Evolutionary conservation across 345 rosid genomes (phyloP), one percentile per base, ranked within the genome.

Genomic region (Gossypium bickii): DNA sequence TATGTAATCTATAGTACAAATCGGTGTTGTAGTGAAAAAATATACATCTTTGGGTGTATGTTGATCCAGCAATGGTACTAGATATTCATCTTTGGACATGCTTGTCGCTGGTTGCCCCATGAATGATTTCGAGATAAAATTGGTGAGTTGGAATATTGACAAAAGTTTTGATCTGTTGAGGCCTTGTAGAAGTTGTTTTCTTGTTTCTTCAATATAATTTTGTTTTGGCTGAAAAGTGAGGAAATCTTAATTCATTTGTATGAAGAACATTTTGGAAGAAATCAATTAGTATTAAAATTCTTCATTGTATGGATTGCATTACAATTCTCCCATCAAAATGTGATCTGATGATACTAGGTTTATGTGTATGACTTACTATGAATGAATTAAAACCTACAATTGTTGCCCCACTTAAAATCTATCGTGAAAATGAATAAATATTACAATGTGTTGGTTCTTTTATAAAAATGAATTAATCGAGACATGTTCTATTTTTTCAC

Each of bases 111-210:
- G 41, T 34, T 34, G 52, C 60, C 44, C 44, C 47, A 38, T 56
- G 20, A 75, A 18, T 65, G 82, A 44, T 60, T 47, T 29, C 75
- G 75, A 76, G 83, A 71, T 70, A 66, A 60, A 60, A 71, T 0
- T 74, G 64, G 44, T 17, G 75, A 69, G 69, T 75, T 67, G 34
- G 47, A 71, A 61, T 68, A 64, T 77, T 38, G 74, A 59, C 45
- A 12, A 13, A 49, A 75, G 12, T 74, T 64, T 76, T 74, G 68
- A 76, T 78, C 76, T 56, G 41, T 70, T 4, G 47, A 73, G 71
- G 81, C 79, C 52, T 47, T 34, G 41, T 34, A 5, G 65, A 41
- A 69, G 81, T 68, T 77, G 56, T 12, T 3, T 13, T 69, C 12
- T 72, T 11, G 34, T 34, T 5, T 34, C 41, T 34, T 4, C 41